Conservation (phyloP, 2,329 filamentous ascomycete genomes). For the Leptographium wingfieldii region DNA sequence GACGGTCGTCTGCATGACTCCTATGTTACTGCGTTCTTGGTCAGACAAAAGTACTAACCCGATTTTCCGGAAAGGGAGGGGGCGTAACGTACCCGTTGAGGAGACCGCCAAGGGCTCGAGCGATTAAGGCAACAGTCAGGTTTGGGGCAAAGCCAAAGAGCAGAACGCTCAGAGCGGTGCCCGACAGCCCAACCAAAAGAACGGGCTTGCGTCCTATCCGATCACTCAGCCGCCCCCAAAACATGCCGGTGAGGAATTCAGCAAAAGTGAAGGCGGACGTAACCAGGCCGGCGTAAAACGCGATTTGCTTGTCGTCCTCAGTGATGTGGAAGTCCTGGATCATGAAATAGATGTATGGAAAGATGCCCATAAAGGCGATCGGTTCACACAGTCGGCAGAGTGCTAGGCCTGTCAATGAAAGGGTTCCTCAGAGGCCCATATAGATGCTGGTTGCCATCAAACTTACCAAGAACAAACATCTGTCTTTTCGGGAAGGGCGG, state of each 20-base stretch:
- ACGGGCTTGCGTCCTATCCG: constrained; percentile 86
- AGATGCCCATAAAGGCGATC: constrained; percentile 99
- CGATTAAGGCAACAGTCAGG: constrained; percentile 70
- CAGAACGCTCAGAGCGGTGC: constrained; percentile 85
- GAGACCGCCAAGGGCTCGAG: constrained; percentile 77
- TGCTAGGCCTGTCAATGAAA: constrained; percentile 34
- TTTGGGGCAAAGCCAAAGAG: constrained; percentile 83
- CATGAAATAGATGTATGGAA: constrained; percentile 98
- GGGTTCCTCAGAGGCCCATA: background rate
- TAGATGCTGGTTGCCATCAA: background rate
- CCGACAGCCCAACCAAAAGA: constrained; percentile 74
- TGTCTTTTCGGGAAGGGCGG: constrained; percentile 24
- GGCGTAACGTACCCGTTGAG: constrained; percentile 64
- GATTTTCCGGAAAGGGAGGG: constrained; percentile 5
- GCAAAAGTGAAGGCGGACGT: constrained; percentile 93
- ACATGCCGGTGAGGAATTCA: constrained; percentile 81
- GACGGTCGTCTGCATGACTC: constrained; percentile 88
- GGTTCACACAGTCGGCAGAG: constrained; percentile 95
- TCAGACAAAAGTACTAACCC: background rate
- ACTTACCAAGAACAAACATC: constrained; percentile 25
- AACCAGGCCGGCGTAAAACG: constrained; percentile 89
- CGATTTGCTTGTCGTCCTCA: constrained; percentile 64
- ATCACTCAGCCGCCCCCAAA: constrained; percentile 92
- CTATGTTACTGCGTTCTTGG: constrained; percentile 58
- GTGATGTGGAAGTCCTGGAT: constrained; percentile 82